Conservation (phyloP, 1,139 yeast genomes). For the Taiozyma onychis region DNA sequence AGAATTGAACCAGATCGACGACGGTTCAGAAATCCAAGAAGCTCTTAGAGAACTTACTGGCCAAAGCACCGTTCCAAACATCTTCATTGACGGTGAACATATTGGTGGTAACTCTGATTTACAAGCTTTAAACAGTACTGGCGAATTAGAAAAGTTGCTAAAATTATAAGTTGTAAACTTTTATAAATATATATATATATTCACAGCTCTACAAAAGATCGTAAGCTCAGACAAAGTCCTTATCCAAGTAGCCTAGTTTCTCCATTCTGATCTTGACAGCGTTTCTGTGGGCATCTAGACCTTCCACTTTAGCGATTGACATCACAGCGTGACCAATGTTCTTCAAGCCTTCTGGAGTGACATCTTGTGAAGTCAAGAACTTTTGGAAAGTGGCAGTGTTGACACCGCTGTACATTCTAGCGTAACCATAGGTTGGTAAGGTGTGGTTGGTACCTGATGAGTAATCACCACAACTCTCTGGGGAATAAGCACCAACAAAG, state of each 20-base stretch:
- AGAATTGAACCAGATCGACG: conserved; percentile 55
- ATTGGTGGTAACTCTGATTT: conserved; percentile 93
- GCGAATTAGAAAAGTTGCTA: conserved; percentile 34
- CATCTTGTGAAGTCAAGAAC: conserved; percentile 89
- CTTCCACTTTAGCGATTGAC: conserved; percentile 95
- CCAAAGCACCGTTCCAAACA: conserved; percentile 90
- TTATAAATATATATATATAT: not conserved
- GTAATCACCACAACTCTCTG: conserved; percentile 98
- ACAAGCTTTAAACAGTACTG: conserved; percentile 48
- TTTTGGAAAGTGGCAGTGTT: conserved; percentile 95
- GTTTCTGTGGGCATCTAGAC: conserved; percentile 93
- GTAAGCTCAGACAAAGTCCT: conserved; percentile 22
- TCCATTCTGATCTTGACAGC: conserved; percentile 94
- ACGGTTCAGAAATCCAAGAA: conserved; percentile 70
- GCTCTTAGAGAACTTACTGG: conserved; percentile 76
- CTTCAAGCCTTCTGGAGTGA: conserved; percentile 76
- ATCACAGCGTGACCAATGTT: conserved; percentile 93
- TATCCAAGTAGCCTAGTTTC: conserved; percentile 48
- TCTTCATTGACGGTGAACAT: conserved; percentile 84
- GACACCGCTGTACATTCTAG: conserved; percentile 95
- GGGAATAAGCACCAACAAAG: conserved; percentile 92
- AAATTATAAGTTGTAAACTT: conserved; percentile 12
- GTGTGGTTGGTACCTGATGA: conserved; percentile 98
- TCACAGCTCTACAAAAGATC: not conserved
- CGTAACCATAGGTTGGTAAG: conserved; percentile 96